Evolutionary conservation across 1,139 yeast species (phyloP).

Genomic region (Keqinozyma sinolaborantium): DNA sequence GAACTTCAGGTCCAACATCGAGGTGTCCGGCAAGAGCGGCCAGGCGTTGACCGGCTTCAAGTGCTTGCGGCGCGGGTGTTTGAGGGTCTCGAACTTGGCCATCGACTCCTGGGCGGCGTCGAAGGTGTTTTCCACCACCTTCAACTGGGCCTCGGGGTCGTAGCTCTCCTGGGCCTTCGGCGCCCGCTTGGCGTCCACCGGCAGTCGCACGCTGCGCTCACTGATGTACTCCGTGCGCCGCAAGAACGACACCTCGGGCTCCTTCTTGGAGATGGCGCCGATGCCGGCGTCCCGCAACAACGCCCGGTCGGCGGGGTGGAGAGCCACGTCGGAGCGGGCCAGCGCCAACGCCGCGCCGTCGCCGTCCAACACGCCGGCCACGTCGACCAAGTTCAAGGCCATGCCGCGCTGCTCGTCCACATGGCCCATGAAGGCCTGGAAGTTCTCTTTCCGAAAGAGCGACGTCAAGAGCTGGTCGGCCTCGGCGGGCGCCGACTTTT

Average conservation of each 20-base stretch:
- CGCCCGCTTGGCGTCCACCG: conserved; percentile 12
- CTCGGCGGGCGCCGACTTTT: conserved; percentile 40
- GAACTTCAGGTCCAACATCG: conserved; percentile 78
- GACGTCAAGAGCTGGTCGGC: conserved; percentile 69
- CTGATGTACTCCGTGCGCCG: conserved; percentile 93
- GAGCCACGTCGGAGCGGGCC: conserved; percentile 21
- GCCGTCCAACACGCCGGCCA: conserved; percentile 68
- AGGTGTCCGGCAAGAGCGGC: conserved; percentile 86
- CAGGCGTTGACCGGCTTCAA: conserved; percentile 74
- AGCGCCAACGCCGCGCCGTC: conserved; percentile 44
- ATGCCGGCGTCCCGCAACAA: conserved; percentile 77
- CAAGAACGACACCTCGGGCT: conserved; percentile 73
- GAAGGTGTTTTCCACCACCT: conserved; percentile 75
- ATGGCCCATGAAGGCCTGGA: conserved; percentile 58
- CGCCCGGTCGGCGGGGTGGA: conserved; percentile 76
- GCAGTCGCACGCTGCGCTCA: conserved; percentile 23
- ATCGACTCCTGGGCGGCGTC: conserved; percentile 53
- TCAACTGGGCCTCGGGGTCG: conserved; percentile 63
- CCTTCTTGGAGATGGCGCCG: conserved; percentile 46
- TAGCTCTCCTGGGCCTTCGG: conserved; percentile 23
- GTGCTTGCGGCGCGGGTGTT: conserved; percentile 76
- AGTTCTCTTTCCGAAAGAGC: conserved; percentile 73
- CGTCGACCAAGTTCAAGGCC: conserved; percentile 68
- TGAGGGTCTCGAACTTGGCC: conserved; percentile 39
- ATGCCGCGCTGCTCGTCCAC: conserved; percentile 75